phyloP scores from a whole-genome alignment of 163 green algal genomes.

The Volvox carteri region DNA sequence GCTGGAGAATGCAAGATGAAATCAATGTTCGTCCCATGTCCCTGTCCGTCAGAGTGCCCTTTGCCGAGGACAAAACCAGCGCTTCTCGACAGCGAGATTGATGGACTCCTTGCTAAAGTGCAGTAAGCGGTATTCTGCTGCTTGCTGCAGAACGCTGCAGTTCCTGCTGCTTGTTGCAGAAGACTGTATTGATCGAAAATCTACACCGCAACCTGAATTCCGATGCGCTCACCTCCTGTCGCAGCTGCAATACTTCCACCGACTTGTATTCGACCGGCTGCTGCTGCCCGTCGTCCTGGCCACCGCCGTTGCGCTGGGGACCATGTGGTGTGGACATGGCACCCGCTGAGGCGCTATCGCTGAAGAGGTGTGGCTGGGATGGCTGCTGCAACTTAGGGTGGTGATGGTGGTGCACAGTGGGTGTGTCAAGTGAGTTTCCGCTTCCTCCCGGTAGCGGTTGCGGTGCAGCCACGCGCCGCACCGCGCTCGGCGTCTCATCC shows the following conservation, averaged over 20 bases:
- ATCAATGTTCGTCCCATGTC: no score
- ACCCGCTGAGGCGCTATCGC: not conserved
- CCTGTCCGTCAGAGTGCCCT: no score
- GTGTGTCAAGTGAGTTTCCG: not conserved
- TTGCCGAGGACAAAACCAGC: no score
- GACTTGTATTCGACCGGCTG: not conserved
- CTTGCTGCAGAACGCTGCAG: no score
- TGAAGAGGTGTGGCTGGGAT: not conserved
- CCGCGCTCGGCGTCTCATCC: not conserved
- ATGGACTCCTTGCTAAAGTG: no score
- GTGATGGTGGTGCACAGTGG: slow-evolving; percentile 24
- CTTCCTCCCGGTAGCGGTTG: not conserved
- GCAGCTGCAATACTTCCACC: slow-evolving; percentile 16
- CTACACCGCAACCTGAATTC: no score
- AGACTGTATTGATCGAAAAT: no score
- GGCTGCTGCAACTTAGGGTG: not conserved
- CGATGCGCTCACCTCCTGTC: slow-evolving; percentile 35
- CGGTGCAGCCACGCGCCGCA: not conserved
- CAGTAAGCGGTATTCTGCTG: no score
- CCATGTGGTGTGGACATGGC: not conserved
- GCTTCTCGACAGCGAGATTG: no score
- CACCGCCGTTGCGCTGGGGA: not conserved
- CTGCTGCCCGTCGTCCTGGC: slow-evolving; percentile 1
- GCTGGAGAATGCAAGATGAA: no score
- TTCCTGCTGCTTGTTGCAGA: no score